These are phyloP conservation scores for Pluteus cervinus DNA, from an alignment of 768 basidiomycete genomes.

Conservation along the genomic window DNA sequence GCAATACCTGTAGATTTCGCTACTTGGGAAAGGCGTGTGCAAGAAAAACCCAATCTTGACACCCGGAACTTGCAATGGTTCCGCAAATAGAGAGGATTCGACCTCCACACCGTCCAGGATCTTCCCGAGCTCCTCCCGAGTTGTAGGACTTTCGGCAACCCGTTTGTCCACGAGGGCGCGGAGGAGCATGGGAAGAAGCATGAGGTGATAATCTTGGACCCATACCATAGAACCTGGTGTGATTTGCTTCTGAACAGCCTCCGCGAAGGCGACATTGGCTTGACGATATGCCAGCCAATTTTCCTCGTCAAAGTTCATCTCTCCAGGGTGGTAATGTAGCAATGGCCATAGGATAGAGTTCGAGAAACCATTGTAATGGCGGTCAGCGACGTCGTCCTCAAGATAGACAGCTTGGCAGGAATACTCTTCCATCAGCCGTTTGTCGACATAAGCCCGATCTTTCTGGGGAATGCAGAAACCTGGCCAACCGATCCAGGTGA, in stretches of 20 bases:
- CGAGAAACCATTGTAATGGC: conserved; percentile 97
- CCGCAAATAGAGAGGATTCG: conserved; percentile 32
- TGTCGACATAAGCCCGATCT: conserved; percentile 88
- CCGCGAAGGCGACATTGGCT: conserved; percentile 92
- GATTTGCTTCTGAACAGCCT: conserved; percentile 75
- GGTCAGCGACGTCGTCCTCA: conserved; percentile 96
- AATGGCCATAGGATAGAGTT: conserved; percentile 99
- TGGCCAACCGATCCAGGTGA: conserved; percentile 98
- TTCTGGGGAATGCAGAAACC: conserved; percentile 91
- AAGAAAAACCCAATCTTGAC: conserved; percentile 99
- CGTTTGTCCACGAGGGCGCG: conserved; percentile 80
- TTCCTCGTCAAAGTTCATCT: conserved; percentile 99
- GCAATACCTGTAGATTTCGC: conserved; percentile 90
- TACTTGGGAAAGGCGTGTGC: conserved; percentile 96
- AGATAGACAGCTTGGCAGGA: conserved; percentile 98
- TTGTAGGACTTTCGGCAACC: conserved; percentile 47
- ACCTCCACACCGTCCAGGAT: conserved; percentile 68
- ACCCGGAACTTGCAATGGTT: conserved; percentile 40
- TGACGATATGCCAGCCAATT: conserved; percentile 98
- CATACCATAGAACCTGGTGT: conserved; percentile 92
- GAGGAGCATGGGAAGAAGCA: conserved; percentile 96
- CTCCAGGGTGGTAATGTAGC: conserved; percentile 99
- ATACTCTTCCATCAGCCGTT: conserved; percentile 89
- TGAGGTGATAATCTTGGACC: conserved; percentile 98
- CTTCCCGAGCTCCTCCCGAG: conserved; percentile 54